These are phyloP conservation scores for Dryadomyces quercus-mongolicae DNA, from an alignment of 2,329 filamentous ascomycete genomes.

Conservation along the genomic window DNA sequence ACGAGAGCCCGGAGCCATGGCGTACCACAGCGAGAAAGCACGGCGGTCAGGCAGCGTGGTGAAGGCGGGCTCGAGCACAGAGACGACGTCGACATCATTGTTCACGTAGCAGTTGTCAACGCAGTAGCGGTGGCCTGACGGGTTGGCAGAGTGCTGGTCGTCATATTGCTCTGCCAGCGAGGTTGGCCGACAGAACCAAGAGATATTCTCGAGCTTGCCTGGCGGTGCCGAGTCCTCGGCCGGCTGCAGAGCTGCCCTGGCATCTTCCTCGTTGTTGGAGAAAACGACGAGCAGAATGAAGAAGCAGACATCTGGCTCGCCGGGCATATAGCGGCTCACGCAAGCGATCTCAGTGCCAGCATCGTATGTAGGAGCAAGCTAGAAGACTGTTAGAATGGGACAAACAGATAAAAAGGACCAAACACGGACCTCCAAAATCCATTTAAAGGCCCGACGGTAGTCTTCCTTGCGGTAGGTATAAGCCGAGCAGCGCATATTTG, in stretches of 20 bases:
- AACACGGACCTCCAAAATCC: constrained; percentile 1
- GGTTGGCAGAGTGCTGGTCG: constrained; percentile 32
- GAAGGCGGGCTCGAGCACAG: constrained; percentile 32
- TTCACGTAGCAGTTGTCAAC: constrained; percentile 37
- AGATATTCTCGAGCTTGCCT: constrained; percentile 13
- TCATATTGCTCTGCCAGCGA: constrained; percentile 22
- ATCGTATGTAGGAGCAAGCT: constrained; percentile 22
- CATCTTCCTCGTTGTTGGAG: constrained; percentile 22
- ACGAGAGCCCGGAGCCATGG: constrained; percentile 35
- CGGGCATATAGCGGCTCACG: constrained; percentile 19
- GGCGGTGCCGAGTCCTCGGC: constrained; percentile 25
- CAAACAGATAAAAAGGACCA: neutral
- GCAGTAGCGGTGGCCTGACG: constrained; percentile 33
- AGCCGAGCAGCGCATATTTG: constrained; percentile 5
- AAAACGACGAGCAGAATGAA: constrained; percentile 29
- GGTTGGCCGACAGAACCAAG: too few species aligned
- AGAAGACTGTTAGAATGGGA: neutral
- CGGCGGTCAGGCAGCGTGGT: constrained; percentile 32
- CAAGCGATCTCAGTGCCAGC: constrained; percentile 26
- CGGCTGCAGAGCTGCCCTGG: constrained; percentile 21
- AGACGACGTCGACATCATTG: constrained; percentile 31
- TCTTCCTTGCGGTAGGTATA: constrained; percentile 34
- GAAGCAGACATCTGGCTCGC: constrained; percentile 19
- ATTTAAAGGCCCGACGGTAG: constrained; percentile 22
- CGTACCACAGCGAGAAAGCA: constrained; percentile 34